Evolutionary conservation across 768 basidiomycete genomes (phyloP).

Genomic region (Auricularia sp.): DNA sequence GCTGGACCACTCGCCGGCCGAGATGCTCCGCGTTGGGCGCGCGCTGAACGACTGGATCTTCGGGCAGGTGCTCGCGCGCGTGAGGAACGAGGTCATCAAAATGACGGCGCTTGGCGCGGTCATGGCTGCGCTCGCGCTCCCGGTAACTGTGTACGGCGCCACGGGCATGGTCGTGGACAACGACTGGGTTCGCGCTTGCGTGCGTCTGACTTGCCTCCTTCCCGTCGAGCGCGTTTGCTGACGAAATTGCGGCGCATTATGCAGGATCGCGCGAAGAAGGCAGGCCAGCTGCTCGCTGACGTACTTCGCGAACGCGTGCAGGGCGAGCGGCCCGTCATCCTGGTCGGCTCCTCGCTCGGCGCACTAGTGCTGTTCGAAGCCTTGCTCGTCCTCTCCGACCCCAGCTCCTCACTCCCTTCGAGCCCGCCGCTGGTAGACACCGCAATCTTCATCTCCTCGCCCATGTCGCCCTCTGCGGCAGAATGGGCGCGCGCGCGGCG

Average conservation of each 20-base stretch:
- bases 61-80: constrained; percentile 19
- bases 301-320: constrained; percentile 33
- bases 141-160: constrained; percentile 13
- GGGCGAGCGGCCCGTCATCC: constrained; percentile 30
- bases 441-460: constrained; percentile 31
- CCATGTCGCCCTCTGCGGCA: constrained; percentile 21
- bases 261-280: constrained; percentile 32
- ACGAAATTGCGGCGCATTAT: not conserved
- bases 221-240: not conserved
- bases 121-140: constrained; percentile 24
- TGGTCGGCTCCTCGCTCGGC: constrained; percentile 34
- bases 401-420: constrained; percentile 3
- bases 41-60: constrained; percentile 21
- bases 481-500: constrained; percentile 25
- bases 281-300: constrained; percentile 31
- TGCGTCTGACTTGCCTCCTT: constrained; percentile 4
- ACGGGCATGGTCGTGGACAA: constrained; percentile 17
- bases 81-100: constrained; percentile 30
- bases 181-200: constrained; percentile 17
- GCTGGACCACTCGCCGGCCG: constrained; percentile 16
- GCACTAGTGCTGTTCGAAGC: constrained; percentile 26
- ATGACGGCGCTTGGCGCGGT: constrained; percentile 31
- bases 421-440: constrained; percentile 26
- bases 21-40: constrained; percentile 19
- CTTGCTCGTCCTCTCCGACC: constrained; percentile 18